A percentile compares a stretch with the other conserved stretches of the same genome.
These are phyloP conservation scores for Heritiera fomes DNA, from an alignment of 345 rosid genomes.

Conservation along the genomic window DNA sequence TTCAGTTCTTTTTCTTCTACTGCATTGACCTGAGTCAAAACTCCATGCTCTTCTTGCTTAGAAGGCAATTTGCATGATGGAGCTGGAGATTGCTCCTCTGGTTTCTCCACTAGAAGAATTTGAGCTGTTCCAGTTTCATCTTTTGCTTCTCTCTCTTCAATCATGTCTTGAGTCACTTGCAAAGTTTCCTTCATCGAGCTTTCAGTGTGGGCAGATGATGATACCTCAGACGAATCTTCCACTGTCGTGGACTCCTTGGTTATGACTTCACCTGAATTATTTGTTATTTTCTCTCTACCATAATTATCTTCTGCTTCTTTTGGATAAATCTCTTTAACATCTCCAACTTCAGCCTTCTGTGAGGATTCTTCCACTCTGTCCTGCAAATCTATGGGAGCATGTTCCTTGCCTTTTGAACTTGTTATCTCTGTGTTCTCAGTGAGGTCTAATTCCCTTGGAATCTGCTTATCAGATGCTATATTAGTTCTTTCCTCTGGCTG, in stretches of 20 bases:
- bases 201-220: neutral
- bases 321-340: conserved; percentile 24
- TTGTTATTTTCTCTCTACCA: neutral
- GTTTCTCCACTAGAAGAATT: neutral
- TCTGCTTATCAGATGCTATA: conserved; percentile 31
- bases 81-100: conserved; percentile 12
- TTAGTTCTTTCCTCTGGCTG: conserved; percentile 26
- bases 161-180: conserved; percentile 12
- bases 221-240: neutral
- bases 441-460: conserved; percentile 30
- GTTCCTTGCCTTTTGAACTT: conserved; percentile 25
- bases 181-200: neutral
- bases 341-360: conserved; percentile 26
- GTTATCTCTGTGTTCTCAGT: conserved; percentile 13
- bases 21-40: neutral
- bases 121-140: neutral
- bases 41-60: neutral
- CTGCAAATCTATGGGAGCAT: conserved; percentile 21
- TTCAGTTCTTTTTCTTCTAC: neutral
- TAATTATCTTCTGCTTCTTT: conserved; percentile 28
- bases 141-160: conserved; percentile 2
- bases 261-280: neutral
- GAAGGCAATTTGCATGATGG: neutral
- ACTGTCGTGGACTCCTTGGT: neutral
- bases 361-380: conserved; percentile 31